Evolutionary conservation across 208 protist genomes (phyloP).

Genomic region (Wallacemonas sp.): DNA sequence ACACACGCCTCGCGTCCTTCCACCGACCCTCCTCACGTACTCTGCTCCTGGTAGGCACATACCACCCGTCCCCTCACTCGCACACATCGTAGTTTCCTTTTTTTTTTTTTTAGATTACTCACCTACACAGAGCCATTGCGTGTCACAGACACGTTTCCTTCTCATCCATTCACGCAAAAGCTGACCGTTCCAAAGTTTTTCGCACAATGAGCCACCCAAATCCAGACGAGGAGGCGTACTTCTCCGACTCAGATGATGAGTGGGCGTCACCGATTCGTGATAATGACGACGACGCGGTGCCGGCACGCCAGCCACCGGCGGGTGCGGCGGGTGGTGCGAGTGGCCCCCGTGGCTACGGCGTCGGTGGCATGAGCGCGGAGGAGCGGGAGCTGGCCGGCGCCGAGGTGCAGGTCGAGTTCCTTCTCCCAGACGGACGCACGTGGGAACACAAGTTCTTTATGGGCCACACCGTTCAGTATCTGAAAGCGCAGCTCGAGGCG

Average conservation of each 20-base stretch:
- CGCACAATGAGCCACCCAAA: background rate
- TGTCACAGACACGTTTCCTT: too few relatives aligned
- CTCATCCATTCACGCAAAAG: too few relatives aligned
- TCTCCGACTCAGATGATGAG: constrained; percentile 67
- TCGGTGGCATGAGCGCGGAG: constrained; percentile 34
- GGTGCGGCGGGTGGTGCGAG: background rate
- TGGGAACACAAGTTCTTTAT: constrained; percentile 52
- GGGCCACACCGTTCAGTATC: constrained; percentile 74
- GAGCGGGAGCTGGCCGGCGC: constrained; percentile 74
- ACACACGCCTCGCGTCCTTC: too few relatives aligned
- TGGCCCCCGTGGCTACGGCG: background rate
- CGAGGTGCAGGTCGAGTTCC: constrained; percentile 34
- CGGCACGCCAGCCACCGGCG: background rate
- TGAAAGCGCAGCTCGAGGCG: constrained; percentile 75
- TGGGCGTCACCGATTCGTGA: constrained; percentile 50
- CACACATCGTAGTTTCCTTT: background rate
- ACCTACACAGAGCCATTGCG: too few relatives aligned
- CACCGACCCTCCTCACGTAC: too few relatives aligned
- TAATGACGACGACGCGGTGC: background rate
- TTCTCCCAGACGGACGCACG: constrained; percentile 34
- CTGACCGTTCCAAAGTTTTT: too few relatives aligned
- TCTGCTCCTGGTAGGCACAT: too few relatives aligned
- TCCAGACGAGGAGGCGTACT: constrained; percentile 15
- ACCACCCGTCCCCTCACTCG: too few relatives aligned
- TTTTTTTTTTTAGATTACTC: background rate